Conservation (phyloP, 2,329 filamentous ascomycete genomes). For the Botrytis cinerea region DNA sequence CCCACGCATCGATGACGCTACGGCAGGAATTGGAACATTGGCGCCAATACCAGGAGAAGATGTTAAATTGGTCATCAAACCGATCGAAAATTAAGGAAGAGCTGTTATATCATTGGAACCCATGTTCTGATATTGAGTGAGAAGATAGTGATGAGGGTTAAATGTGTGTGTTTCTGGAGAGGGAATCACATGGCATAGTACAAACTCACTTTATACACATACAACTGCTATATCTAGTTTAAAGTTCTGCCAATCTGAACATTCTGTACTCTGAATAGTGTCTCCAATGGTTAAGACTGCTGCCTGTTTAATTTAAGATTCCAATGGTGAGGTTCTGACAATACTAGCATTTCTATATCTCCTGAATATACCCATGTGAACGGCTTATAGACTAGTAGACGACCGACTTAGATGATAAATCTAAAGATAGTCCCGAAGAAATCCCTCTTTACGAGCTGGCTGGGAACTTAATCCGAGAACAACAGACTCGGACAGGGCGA, state of each 20-base stretch:
- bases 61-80: background rate
- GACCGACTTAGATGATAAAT: background rate
- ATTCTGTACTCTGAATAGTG: background rate
- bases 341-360: background rate
- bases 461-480: no score
- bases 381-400: background rate
- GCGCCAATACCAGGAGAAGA: background rate
- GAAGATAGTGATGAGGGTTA: background rate
- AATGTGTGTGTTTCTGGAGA: background rate
- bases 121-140: background rate
- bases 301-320: fast-evolving
- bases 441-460: background rate
- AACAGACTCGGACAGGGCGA: background rate
- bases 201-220: background rate
- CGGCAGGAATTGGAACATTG: constrained; percentile 3
- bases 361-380: fast-evolving
- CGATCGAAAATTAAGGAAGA: background rate
- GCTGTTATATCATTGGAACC: background rate
- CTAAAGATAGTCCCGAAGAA: background rate
- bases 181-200: background rate
- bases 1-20: background rate
- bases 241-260: background rate
- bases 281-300: background rate
- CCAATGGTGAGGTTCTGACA: background rate
- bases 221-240: background rate